Evolutionary conservation across 2,329 filamentous ascomycete genomes (phyloP), one percentile per base, ranked within the genome.

Genomic region (Clathrospora elynae): DNA sequence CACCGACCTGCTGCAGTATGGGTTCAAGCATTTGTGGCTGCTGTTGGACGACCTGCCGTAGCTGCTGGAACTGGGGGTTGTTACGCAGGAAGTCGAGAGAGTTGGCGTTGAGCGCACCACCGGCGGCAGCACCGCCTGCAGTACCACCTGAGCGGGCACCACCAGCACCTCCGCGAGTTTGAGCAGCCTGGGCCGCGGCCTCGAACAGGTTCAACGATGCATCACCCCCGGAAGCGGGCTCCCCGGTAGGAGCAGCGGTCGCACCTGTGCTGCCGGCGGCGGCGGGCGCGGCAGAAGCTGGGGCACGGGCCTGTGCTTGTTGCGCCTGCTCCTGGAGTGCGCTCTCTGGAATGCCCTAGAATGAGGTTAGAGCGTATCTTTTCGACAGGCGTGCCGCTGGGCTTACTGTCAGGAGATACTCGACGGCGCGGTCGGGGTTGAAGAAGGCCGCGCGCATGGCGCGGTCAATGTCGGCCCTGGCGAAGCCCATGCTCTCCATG

Each of bases 11-110:
- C 73, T 97, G 92, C 42, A 99, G 78, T 58, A 99, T 97, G 5
- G 93, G 92, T 76, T 99, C 93, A 14, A 99, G 85, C 93, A 99
- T 99, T 70, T 93, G 88, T 12, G 93, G 93, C 70, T 97, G 89
- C 71, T 96, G 91, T 74, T 99, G 93, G 30, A 99, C 92, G 14
- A 99, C 86, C 74, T 96, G 91, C 52, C 93, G 87, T 47, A 99
- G 82, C 74, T 99, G 93, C 75, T 97, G 93, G 75, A 99, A 99
- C 72, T 97, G 92, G 16, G 91, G 86, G 71, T 97, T 97, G 72
- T 91, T 89, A 64, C 93, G 86, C 42, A 99, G 78, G 71, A 96
- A 97, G 55, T 97, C 92, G 45, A 99, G 82, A 65, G 91, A 95
- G 17, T 86, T 87, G 17, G 88, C 75, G 26, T 81, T 80, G 45